These are phyloP conservation scores for Beta macrorhiza DNA, from an alignment of 179 eudicot species.

Conservation along the genomic window DNA sequence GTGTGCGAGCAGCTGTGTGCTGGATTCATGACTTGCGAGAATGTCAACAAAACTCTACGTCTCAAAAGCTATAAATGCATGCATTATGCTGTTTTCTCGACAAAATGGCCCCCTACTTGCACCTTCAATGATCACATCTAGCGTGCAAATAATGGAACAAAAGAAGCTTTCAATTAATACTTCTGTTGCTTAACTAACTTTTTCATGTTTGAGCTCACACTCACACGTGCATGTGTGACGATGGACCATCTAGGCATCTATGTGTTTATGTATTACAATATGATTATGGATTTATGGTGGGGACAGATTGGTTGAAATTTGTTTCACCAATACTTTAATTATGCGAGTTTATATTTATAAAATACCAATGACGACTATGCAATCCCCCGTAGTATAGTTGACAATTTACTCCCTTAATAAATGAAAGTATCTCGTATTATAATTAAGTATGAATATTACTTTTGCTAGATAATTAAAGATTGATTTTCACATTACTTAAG, in stretches of 20 bases:
- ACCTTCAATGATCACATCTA: neutral
- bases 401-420: too few relatives aligned
- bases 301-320: neutral
- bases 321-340: neutral
- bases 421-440: too few relatives aligned
- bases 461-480: too few relatives aligned
- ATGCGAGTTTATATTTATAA: too few relatives aligned
- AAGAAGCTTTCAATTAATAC: neutral
- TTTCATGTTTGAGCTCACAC: neutral
- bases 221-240: conserved; percentile 8
- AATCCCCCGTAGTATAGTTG: too few relatives aligned
- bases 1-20: neutral
- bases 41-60: neutral
- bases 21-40: neutral
- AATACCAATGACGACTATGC: too few relatives aligned
- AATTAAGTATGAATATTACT: too few relatives aligned
- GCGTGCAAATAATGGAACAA: neutral
- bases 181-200: neutral
- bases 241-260: neutral
- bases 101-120: neutral
- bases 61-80: neutral
- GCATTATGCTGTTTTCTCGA: conserved; percentile 5
- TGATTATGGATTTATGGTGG: neutral
- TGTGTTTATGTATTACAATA: neutral
- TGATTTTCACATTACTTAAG: too few relatives aligned